These are phyloP conservation scores for Halophytophthora polymorphica DNA, from an alignment of 352 stramenopile genomes.

Conservation along the genomic window DNA sequence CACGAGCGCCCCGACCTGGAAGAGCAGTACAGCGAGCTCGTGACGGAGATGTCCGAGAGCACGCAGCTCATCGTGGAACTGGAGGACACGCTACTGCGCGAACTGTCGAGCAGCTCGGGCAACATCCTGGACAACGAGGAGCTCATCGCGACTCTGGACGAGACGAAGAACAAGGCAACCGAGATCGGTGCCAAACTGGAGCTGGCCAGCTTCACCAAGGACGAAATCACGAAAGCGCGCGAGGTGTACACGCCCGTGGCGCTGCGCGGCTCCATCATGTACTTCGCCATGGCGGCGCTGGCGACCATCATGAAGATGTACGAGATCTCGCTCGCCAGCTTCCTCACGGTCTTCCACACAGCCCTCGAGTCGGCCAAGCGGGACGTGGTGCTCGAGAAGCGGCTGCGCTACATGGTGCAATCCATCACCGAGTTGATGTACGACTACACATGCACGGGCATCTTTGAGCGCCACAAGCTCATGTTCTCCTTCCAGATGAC, in stretches of 20 bases:
- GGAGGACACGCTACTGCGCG: slow-evolving; percentile 90
- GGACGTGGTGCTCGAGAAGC: slow-evolving; percentile 88
- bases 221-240: slow-evolving; percentile 91
- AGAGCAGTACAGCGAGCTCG: slow-evolving; percentile 90
- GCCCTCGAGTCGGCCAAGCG: slow-evolving; percentile 89
- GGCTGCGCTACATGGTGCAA: slow-evolving; percentile 86
- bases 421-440: slow-evolving; percentile 94
- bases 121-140: slow-evolving; percentile 96
- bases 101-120: slow-evolving; percentile 86
- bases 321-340: slow-evolving; percentile 92
- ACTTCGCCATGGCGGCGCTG: slow-evolving; percentile 92
- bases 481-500: slow-evolving; percentile 97
- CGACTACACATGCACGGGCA: slow-evolving; percentile 96
- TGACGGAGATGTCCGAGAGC: slow-evolving; percentile 92
- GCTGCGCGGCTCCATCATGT: slow-evolving; percentile 91
- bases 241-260: slow-evolving; percentile 91
- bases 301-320: slow-evolving; percentile 96
- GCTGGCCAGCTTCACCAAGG: slow-evolving; percentile 91
- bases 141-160: slow-evolving; percentile 91
- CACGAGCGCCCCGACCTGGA: slow-evolving; percentile 92
- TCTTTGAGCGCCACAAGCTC: slow-evolving; percentile 97
- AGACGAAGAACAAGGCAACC: slow-evolving; percentile 93
- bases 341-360: slow-evolving; percentile 90
- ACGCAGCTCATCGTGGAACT: slow-evolving; percentile 91
- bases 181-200: slow-evolving; percentile 94